Conservation (phyloP, 2,329 filamentous ascomycete genomes). For the Thelonectria blattea region DNA sequence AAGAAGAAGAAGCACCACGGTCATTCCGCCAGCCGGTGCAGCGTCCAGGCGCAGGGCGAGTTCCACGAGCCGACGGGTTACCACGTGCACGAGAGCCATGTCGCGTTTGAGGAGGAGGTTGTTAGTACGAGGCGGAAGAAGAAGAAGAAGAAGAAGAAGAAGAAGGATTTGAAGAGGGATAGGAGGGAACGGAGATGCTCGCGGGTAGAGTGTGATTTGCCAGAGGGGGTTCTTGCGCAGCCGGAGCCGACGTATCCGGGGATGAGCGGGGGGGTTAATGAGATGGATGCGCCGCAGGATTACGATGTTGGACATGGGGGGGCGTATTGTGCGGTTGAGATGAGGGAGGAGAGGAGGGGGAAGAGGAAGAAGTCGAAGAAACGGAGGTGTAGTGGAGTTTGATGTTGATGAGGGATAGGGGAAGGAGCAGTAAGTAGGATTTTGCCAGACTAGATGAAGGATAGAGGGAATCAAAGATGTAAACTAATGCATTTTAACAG, state of each 20-base stretch:
- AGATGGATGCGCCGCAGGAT: conserved; percentile 38
- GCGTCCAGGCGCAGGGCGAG: too few relatives aligned
- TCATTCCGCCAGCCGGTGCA: too few relatives aligned
- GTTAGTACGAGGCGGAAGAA: background rate
- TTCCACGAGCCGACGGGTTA: background rate
- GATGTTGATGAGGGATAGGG: background rate
- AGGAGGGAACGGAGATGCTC: background rate
- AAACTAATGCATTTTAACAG: background rate
- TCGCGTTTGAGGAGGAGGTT: background rate
- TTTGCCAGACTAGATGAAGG: background rate
- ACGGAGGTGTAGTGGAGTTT: background rate
- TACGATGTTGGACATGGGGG: background rate
- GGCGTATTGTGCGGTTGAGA: background rate
- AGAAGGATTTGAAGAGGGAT: background rate
- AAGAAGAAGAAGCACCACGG: too few relatives aligned
- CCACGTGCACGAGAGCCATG: background rate
- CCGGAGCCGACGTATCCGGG: conserved; percentile 3
- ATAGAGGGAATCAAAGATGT: background rate
- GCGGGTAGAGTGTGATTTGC: background rate
- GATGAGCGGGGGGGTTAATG: conserved; percentile 13
- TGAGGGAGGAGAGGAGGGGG: background rate
- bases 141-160: background rate
- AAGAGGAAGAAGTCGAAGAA: background rate
- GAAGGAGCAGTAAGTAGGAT: too few relatives aligned
- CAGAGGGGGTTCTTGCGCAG: background rate